phyloP scores from a whole-genome alignment of 768 basidiomycete species.

The Sistotremastrum niveocremeum region DNA sequence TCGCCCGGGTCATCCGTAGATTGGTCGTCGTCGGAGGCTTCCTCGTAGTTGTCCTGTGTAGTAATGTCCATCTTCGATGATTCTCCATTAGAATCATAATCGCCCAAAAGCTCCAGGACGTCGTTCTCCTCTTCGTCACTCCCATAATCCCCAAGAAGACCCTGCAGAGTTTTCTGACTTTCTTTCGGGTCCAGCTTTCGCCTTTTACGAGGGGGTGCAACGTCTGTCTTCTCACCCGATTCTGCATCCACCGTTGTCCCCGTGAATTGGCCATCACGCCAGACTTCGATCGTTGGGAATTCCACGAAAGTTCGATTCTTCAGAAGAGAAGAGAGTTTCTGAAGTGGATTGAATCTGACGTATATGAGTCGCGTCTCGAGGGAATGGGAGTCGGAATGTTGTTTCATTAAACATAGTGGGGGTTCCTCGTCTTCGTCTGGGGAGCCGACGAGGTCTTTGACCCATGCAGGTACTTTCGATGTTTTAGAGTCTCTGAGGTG shows the following conservation, averaged over 20 bases:
- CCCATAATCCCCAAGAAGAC: slow-evolving; percentile 47
- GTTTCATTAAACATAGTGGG: slow-evolving; percentile 47
- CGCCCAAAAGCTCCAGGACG: slow-evolving; percentile 7
- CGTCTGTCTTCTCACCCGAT: slow-evolving; percentile 20
- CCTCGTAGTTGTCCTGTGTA: not conserved
- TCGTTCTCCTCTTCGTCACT: slow-evolving; percentile 30
- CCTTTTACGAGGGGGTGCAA: slow-evolving; percentile 27
- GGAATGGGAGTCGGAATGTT: slow-evolving; percentile 4
- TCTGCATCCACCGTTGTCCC: slow-evolving; percentile 43
- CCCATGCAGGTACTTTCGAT: slow-evolving; percentile 41
- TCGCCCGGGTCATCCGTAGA: not conserved
- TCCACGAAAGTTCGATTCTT: slow-evolving; percentile 61
- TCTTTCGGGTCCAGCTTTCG: slow-evolving; percentile 38
- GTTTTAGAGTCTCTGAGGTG: slow-evolving; percentile 28
- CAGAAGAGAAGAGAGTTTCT: slow-evolving; percentile 35
- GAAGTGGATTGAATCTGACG: slow-evolving; percentile 40
- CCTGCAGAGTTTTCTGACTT: slow-evolving; percentile 42
- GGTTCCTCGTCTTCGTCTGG: slow-evolving; percentile 39
- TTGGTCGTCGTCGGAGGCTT: not conserved
- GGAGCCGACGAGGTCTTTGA: slow-evolving; percentile 33
- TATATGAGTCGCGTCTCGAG: slow-evolving; percentile 22
- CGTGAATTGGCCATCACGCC: slow-evolving; percentile 46
- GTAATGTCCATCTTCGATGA: slow-evolving; percentile 5
- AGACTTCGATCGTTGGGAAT: slow-evolving; percentile 72
- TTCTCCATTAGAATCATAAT: slow-evolving; percentile 16